These are phyloP conservation scores for Pseudocercospora crystallina DNA, from an alignment of 2,329 filamentous ascomycete genomes.

Conservation along the genomic window DNA sequence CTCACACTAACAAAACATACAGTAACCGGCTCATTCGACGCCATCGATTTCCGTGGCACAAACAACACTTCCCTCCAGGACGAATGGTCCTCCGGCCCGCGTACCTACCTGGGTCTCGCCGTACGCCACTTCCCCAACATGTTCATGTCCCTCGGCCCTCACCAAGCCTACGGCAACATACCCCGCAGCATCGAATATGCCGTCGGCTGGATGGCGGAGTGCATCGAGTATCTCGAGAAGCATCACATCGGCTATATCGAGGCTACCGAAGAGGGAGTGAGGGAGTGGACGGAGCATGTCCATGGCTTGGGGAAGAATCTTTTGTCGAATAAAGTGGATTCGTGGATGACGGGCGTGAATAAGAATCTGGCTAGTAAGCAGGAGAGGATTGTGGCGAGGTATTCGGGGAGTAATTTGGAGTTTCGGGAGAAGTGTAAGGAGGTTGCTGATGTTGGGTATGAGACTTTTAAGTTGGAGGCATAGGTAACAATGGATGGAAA, in stretches of 20 bases:
- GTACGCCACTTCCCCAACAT: constrained; percentile 46
- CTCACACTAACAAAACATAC: too few species aligned
- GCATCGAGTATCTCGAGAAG: constrained; percentile 19
- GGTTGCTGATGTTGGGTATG: not conserved
- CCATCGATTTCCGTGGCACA: constrained; percentile 29
- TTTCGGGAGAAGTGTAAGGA: constrained; percentile 7
- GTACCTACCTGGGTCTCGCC: constrained; percentile 42
- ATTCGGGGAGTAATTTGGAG: constrained; percentile 6
- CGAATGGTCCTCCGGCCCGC: constrained; percentile 35
- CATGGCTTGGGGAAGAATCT: not conserved
- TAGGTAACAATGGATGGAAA: too few species aligned
- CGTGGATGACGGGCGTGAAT: constrained; percentile 12
- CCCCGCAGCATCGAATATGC: constrained; percentile 38
- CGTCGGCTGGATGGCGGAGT: constrained; percentile 32
- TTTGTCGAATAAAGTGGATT: constrained; percentile 8
- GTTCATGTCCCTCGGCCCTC: constrained; percentile 43
- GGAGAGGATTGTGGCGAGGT: constrained; percentile 8
- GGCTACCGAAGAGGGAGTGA: constrained; percentile 29
- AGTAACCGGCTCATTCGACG: constrained; percentile 13
- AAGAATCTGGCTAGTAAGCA: constrained; percentile 10
- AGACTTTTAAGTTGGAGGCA: not conserved
- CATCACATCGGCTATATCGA: constrained; percentile 24
- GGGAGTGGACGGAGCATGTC: constrained; percentile 25
- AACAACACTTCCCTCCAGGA: constrained; percentile 36
- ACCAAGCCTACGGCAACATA: constrained; percentile 43